Base-by-base conservation (phyloP, 2,329 filamentous ascomycete species). In the Penicillium thymicola region DNA sequence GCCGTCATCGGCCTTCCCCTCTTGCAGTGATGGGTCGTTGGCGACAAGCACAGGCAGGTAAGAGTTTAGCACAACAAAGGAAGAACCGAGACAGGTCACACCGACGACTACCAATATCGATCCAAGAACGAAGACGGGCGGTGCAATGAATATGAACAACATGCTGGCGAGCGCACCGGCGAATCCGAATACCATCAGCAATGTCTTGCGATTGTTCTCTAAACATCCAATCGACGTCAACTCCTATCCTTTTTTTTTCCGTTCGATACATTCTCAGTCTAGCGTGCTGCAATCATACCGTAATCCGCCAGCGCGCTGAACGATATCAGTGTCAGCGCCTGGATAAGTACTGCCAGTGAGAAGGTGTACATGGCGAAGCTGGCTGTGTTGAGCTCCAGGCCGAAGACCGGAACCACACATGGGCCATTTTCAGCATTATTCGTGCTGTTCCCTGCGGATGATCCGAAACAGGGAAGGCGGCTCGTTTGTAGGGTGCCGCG, bases 1-100 rank as follows among this genome's bases (percentile, higher is more conserved):
- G 2, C 43, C 44, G 10, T 45, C 55, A 1, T 69, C 57, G 37
- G 60, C 38, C 32, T 65, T 58, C n/a, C 60, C 53, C 16, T 67
- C 69, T 52, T 73, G 73, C 13, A 81, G 70, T 0, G 76, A 77
- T 2, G 89, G 85, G 70, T 96, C 90, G 67, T 94, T 86, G 43
- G 92, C 83, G 54, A 96, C 92, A 3, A 97, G 81, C 3, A 97
- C 80, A 0, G 92, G 92, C 27, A 97, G 80, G 65, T 96, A 97
- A 0, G 92, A 95, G 75, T 97, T 97, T 27, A 97, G 78, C 5
- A 97, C 81, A 3, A 97, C 92, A 69, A 96, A 96, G 0, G 90
- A 95, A 4, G 91, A 90, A 6, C 92, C 92, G 62, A 96, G 92
- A 41, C 89, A 92, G 1, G 89, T 92, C 67, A 96, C 96, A 18